Base-by-base conservation (phyloP, 2,329 filamentous ascomycete genomes). In the Nemania diffusa region DNA sequence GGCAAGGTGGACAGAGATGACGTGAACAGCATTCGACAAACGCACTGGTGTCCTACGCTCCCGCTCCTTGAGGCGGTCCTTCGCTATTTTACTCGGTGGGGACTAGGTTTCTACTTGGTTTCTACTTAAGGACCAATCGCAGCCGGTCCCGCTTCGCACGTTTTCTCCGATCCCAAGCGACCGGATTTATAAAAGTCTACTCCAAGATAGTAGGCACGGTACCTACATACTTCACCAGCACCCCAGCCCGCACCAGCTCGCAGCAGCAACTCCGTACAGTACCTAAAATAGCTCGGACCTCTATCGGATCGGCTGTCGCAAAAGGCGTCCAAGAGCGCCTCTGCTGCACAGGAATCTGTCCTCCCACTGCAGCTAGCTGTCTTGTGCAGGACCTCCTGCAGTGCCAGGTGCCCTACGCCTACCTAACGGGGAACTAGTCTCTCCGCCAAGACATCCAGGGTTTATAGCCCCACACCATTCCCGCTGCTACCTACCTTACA, bases 1-100 rank as follows among this genome's bases (percentile, higher is more conserved):
- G 24, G 42, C 65, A 40, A 56, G 68, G 62, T 58, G 65, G 62
- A 61, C 68, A 61, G 68, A 70, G 62, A 70, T 70, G 68, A 70
- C 68, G 68, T 70, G 68, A 70, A 67, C 20, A 63, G 65, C 65
- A 63, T 63, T 37, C 59, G 64, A 67, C 56, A 34, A 27, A 46
- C 46, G 6, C 27, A 55, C 29, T 40, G 56, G 46, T 58, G 48
- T 55, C 48, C 40, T 55, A 53, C 27, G 53, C 32, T 26, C 24
- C 5, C 26, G 7, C 17, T 32, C 52, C 50, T 57, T 58, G 46
- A 55, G 61, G 55, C 27, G n/a, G 29, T 37, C 57, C 26, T 53
- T 34, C 42, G 24, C 32, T 50, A 17, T 55, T 37, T 57, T 7
- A 22, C 13, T 46, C 7, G 13, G 27, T 44, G 15, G 32, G 55